Evolutionary conservation across 2,329 filamentous ascomycete species (phyloP).

Genomic region (Monilinia aucupariae): DNA sequence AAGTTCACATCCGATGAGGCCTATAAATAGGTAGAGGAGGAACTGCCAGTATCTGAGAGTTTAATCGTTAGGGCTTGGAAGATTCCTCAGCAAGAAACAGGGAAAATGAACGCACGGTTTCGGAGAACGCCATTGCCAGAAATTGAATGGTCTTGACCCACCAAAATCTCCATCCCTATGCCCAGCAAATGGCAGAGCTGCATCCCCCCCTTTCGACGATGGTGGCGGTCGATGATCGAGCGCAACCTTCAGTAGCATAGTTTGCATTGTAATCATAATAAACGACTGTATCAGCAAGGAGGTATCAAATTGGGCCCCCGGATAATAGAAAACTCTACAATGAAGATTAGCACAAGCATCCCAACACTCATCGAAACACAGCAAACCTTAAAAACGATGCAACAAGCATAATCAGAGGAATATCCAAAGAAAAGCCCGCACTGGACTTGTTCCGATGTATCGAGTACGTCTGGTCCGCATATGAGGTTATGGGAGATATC

Average conservation of each 20-base stretch:
- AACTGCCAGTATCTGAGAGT: conserved; percentile 68
- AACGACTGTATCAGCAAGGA: conserved; percentile 60
- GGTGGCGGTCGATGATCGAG: conserved; percentile 60
- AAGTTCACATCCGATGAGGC: conserved; percentile 60
- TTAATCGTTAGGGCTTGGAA: conserved; percentile 10
- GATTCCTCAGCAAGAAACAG: background rate
- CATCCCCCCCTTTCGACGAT: conserved; percentile 55
- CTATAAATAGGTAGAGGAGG: conserved; percentile 59
- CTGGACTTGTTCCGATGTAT: conserved; percentile 61
- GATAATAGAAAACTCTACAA: conserved; percentile 63
- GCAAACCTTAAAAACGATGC: conserved; percentile 59
- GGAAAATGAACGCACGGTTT: conserved; percentile 48
- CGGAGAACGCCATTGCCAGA: conserved; percentile 75
- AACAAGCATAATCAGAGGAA: conserved; percentile 66
- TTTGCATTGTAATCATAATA: conserved; percentile 60
- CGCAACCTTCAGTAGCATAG: conserved; percentile 60
- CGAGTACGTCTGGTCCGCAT: conserved; percentile 59
- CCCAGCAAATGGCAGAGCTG: conserved; percentile 56
- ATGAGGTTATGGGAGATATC: conserved; percentile 58
- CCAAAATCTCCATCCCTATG: conserved; percentile 34
- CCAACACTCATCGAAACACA: background rate
- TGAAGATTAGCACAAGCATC: background rate
- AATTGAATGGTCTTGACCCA: conserved; percentile 60
- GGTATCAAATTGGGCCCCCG: conserved; percentile 58
- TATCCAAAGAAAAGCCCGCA: conserved; percentile 65